A percentile compares a stretch with the other conserved stretches of the same genome.
phyloP scores from a whole-genome alignment of 495 filamentous ascomycete genomes.

The Pyronema domesticum region DNA sequence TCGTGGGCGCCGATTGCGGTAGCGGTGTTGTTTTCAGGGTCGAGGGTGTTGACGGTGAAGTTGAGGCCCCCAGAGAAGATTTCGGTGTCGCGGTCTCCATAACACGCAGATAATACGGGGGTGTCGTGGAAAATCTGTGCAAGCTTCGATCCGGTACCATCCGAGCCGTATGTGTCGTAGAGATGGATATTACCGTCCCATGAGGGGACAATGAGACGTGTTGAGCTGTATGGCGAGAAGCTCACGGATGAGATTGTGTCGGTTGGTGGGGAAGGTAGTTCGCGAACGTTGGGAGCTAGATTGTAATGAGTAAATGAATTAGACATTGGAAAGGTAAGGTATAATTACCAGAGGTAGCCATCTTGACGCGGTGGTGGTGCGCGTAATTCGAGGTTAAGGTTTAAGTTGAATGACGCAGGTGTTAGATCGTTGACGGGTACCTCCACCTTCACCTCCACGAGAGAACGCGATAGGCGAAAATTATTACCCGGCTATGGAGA shows the following conservation, averaged over 20 bases:
- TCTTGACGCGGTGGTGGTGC: no score
- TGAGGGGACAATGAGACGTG: constrained; percentile 67
- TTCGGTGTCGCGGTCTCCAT: constrained; percentile 59
- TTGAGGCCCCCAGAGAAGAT: constrained; percentile 76
- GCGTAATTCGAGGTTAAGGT: no score
- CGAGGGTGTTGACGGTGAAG: constrained; percentile 64
- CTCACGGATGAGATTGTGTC: constrained; percentile 76
- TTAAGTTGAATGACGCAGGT: no score
- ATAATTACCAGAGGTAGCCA: no score
- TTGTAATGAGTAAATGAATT: neutral
- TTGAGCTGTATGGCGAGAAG: constrained; percentile 55
- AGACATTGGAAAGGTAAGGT: no score
- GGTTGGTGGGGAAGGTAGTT: constrained; percentile 55
- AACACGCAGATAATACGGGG: constrained; percentile 82
- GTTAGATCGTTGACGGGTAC: no score
- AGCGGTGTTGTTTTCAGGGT: constrained; percentile 52
- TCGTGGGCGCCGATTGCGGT: constrained; percentile 61
- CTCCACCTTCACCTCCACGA: no score
- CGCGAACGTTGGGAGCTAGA: constrained; percentile 20
- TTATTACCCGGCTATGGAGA: no score
- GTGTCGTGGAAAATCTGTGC: constrained; percentile 63
- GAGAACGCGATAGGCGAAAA: no score
- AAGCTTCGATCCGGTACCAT: constrained; percentile 36
- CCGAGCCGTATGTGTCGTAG: constrained; percentile 51
- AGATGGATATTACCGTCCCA: constrained; percentile 89